Conservation (phyloP, 2,329 filamentous ascomycete species). For the Geosmithia putterillii region DNA sequence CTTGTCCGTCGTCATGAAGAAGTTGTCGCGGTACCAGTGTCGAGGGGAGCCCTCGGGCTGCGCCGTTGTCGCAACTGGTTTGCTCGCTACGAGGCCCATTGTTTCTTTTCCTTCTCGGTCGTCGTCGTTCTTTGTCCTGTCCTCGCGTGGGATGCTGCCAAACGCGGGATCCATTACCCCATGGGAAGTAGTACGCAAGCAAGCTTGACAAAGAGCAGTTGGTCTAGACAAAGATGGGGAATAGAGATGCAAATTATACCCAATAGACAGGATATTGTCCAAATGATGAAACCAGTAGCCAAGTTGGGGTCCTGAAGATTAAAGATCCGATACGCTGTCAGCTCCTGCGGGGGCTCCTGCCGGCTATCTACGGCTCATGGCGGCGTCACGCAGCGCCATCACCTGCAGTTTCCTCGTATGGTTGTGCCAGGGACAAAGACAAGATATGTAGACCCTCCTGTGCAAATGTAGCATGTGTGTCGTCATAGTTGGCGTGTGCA, state of each 20-base stretch:
- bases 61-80: neutral
- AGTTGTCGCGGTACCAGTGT: constrained; percentile 40
- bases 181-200: too few species aligned
- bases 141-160: neutral
- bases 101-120: constrained; percentile 4
- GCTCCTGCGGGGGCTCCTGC: neutral
- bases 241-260: too few species aligned
- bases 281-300: too few species aligned
- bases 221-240: too few species aligned
- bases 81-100: neutral
- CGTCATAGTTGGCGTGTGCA: neutral
- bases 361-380: neutral
- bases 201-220: too few species aligned
- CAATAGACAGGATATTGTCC: too few species aligned
- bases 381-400: neutral
- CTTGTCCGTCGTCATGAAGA: constrained; percentile 49
- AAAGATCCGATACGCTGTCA: neutral
- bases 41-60: constrained; percentile 18
- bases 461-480: too few species aligned
- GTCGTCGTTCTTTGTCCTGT: neutral
- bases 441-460: too few species aligned
- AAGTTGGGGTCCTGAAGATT: too few species aligned
- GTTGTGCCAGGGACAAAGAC: too few species aligned
- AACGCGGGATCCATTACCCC: too few species aligned
- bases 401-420: too few species aligned